Evolutionary conservation across 768 basidiomycete genomes (phyloP).

Genomic region (Phaeolepiota aurea): DNA sequence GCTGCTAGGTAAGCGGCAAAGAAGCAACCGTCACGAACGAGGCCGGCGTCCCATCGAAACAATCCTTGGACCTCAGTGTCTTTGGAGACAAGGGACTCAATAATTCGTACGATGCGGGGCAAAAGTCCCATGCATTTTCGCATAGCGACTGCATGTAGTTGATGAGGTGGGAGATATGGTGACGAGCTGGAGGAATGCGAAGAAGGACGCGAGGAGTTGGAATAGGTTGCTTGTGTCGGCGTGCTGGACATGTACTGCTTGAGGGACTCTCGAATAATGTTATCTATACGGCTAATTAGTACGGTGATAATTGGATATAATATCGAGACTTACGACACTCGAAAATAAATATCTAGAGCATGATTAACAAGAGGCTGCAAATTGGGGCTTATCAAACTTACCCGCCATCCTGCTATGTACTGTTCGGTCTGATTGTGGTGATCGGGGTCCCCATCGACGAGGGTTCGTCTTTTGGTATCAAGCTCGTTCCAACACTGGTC

Average conservation of each 20-base stretch:
- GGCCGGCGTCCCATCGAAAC: conserved; percentile 79
- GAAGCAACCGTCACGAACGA: conserved; percentile 86
- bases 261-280: conserved; percentile 79
- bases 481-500: conserved; percentile 83
- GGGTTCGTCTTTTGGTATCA: conserved; percentile 44
- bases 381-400: no score
- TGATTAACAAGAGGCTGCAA: conserved; percentile 10
- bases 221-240: conserved; percentile 24
- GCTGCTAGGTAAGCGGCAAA: conserved; percentile 77
- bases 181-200: conserved; percentile 31
- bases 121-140: conserved; percentile 43
- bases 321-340: conserved; percentile 61
- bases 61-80: conserved; percentile 27
- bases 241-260: conserved; percentile 37
- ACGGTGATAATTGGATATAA: conserved; percentile 6
- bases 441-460: conserved; percentile 21
- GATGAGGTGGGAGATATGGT: conserved; percentile 37
- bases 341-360: conserved; percentile 72
- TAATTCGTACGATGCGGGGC: conserved; percentile 40
- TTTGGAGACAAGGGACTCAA: conserved; percentile 39
- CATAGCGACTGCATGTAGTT: conserved; percentile 38
- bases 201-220: conserved; percentile 35
- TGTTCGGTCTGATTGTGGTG: conserved; percentile 32
- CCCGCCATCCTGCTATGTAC: conserved; percentile 84
- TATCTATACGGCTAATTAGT: conserved; percentile 40